Conservation (phyloP, 2,329 filamentous ascomycete species). For the Didymella segeticola region DNA sequence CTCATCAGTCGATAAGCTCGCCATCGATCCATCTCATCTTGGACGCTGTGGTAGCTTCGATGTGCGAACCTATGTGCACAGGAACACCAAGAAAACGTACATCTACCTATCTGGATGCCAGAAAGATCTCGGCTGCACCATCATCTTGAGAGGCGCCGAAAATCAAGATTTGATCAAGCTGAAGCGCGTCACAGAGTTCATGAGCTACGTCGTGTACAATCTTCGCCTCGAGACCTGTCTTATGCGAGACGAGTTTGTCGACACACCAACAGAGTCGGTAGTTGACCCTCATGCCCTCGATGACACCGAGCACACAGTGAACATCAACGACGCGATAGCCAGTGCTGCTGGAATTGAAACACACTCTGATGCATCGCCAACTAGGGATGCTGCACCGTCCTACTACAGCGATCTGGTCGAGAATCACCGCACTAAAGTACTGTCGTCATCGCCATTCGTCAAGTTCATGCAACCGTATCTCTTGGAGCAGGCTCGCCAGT, state of each 20-base stretch:
- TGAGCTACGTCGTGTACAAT: conserved; percentile 99
- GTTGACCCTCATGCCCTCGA: conserved; percentile 42
- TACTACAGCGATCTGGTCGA: conserved; percentile 96
- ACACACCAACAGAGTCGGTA: conserved; percentile 71
- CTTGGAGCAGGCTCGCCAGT: conserved; percentile 87
- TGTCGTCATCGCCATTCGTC: conserved; percentile 95
- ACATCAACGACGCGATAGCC: conserved; percentile 7
- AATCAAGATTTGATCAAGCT: conserved; percentile 75
- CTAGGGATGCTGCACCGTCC: conserved; percentile 83
- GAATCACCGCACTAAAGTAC: conserved; percentile 88
- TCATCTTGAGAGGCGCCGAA: conserved; percentile 83
- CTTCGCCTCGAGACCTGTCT: conserved; percentile 93
- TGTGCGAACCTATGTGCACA: conserved; percentile 91
- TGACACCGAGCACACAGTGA: conserved; percentile 3
- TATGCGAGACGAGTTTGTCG: conserved; percentile 89
- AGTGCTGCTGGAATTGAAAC: conserved; percentile 16
- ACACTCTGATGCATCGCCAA: conserved; percentile 56
- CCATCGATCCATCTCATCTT: conserved; percentile 74
- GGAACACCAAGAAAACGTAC: conserved; percentile 87
- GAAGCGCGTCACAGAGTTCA: conserved; percentile 95
- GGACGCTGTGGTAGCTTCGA: conserved; percentile 88
- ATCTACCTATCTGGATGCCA: conserved; percentile 92
- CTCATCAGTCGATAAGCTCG: conserved; percentile 92
- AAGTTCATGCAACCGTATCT: conserved; percentile 94
- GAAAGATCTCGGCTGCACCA: conserved; percentile 91